Percentiles rank a stretch among this genome's conserved stretches.
Conservation (phyloP, 257 asterid genomes). For the Primulina tabacum region DNA sequence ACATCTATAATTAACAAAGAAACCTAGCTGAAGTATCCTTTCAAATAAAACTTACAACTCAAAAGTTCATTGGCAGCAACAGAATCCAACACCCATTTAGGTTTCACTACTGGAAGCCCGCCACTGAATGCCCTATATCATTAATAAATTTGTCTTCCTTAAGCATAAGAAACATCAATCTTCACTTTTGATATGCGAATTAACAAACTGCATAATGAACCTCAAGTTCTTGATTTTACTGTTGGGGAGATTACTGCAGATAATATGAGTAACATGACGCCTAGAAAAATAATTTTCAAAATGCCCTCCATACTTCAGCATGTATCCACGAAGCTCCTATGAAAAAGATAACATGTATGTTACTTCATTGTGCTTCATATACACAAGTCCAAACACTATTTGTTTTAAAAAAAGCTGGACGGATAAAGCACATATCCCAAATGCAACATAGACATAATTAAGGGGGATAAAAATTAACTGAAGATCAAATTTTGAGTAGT, state of each 20-base stretch:
- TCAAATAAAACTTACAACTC: constrained; percentile 58
- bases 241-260: constrained; percentile 93
- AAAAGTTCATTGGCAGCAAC: constrained; percentile 80
- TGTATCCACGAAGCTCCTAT: constrained; percentile 87
- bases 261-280: constrained; percentile 78
- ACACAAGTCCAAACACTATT: not conserved
- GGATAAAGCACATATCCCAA: not conserved
- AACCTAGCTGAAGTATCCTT: not conserved
- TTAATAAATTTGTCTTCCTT: constrained; percentile 21
- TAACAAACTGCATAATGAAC: constrained; percentile 31
- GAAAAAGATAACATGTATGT: constrained; percentile 13
- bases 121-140: constrained; percentile 81
- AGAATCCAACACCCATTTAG: constrained; percentile 86
- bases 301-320: constrained; percentile 87
- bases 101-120: constrained; percentile 95
- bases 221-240: constrained; percentile 94
- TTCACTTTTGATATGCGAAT: constrained; percentile 12
- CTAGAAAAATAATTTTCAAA: constrained; percentile 89
- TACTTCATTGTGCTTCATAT: constrained; percentile 8
- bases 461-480: not conserved
- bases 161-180: constrained; percentile 6
- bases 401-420: not conserved
- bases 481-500: not conserved
- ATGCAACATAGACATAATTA: constrained; percentile 1
- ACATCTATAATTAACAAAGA: not conserved